A percentile compares a stretch with the other conserved stretches of the same genome.
These are phyloP conservation scores for Iberis amara DNA, from an alignment of 441 rosid species.

Conservation along the genomic window DNA sequence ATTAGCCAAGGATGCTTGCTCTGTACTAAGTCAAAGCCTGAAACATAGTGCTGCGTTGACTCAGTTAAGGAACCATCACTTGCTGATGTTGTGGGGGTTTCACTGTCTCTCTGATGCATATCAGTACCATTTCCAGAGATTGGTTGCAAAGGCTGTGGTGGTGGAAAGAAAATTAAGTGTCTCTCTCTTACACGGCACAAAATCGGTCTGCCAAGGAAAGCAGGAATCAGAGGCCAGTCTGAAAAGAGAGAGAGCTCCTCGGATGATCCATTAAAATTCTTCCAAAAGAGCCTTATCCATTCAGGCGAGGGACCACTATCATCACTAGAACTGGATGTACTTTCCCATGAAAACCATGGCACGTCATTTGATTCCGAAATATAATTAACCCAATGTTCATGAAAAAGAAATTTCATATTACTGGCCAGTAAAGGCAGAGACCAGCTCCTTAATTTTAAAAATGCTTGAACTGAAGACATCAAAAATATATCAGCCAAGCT, in stretches of 20 bases:
- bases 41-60: constrained; percentile 40
- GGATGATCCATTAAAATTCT: constrained; percentile 58
- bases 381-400: constrained; percentile 77
- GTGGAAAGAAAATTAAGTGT: constrained; percentile 78
- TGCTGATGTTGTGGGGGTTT: constrained; percentile 35
- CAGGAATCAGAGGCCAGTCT: constrained; percentile 97
- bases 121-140: constrained; percentile 35
- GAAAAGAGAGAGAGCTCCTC: constrained; percentile 72
- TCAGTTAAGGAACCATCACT: constrained; percentile 41
- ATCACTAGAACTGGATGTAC: constrained; percentile 53
- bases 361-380: constrained; percentile 56
- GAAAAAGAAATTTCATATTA: constrained; percentile 79
- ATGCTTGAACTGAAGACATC: constrained; percentile 46
- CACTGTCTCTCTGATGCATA: constrained; percentile 31
- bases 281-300: constrained; percentile 95
- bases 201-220: constrained; percentile 88
- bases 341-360: constrained; percentile 98
- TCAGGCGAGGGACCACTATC: constrained; percentile 88
- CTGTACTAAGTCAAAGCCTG: constrained; percentile 52
- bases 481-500: constrained; percentile 61
- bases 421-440: constrained; percentile 68
- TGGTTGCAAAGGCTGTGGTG: constrained; percentile 44
- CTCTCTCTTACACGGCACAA: constrained; percentile 85
- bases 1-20: constrained; percentile 73
- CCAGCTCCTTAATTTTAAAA: constrained; percentile 65